Base-by-base conservation (phyloP, 345 rosid species). In the Erysimum cheiranthoides region DNA sequence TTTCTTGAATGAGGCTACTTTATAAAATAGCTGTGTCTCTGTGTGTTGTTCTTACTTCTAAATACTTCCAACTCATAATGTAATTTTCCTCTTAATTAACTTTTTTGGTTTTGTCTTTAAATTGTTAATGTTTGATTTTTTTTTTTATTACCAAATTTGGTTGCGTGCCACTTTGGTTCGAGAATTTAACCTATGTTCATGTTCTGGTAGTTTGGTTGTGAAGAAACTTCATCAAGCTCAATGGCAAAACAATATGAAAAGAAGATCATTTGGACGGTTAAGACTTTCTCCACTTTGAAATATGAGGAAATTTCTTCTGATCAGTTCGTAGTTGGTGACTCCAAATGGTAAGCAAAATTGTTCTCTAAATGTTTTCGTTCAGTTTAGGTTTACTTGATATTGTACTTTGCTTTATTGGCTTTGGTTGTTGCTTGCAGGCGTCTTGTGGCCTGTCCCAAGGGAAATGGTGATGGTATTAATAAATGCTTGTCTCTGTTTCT, bases 211-310 rank as follows among this genome's bases (percentile, higher is more conserved):
- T n/a, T n/a, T n/a, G n/a, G n/a, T n/a, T n/a, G n/a, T n/a, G n/a
- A n/a, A n/a, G n/a, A n/a, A n/a, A n/a, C n/a, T n/a, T n/a, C n/a
- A n/a, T n/a, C n/a, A n/a, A n/a, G n/a, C n/a, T n/a, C n/a, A n/a
- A n/a, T n/a, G n/a, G n/a, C n/a, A n/a, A n/a, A n/a, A n/a, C 42
- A 4, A 9, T 58, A 32, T 57, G 42, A 58, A n/a, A 58, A 58
- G 42, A 58, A 34, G 25, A 34, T 16, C 4, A 58, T 25, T 8
- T 58, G 42, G 62, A 58, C 27, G 4, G 16, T 58, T 8, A 58
- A 34, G 8, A 58, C 34, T 16, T 52, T 16, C 42, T 2, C 40
- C 27, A 2, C 27, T 58, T 34, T 16, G 27, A 8, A 4, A n/a
- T 31, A 39, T n/a, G 12, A n/a, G 8, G 2, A 5, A 12, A 1